Percentiles rank a stretch among this genome's conserved stretches.
These are phyloP conservation scores for Aspergillus nomiae DNA, from an alignment of 2,329 filamentous ascomycete species.

Conservation along the genomic window DNA sequence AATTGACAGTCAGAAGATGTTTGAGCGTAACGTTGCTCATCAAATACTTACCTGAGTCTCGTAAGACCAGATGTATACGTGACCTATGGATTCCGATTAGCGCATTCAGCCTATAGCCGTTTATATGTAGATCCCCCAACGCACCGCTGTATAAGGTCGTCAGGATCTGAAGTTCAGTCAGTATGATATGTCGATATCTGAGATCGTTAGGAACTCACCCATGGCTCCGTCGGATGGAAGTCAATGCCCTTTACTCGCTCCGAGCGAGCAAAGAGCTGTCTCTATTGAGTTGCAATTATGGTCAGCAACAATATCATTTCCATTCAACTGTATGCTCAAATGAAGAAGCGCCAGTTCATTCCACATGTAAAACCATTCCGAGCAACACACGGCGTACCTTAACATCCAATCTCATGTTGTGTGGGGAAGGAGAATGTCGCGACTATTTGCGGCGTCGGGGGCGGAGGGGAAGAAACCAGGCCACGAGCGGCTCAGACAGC, in stretches of 20 bases:
- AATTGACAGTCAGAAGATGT: constrained; percentile 21
- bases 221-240: constrained; percentile 96
- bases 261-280: constrained; percentile 82
- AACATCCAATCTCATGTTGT: constrained; percentile 61
- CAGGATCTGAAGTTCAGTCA: constrained; percentile 60
- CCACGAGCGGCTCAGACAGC: constrained; percentile 39
- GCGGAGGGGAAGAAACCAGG: constrained; percentile 31
- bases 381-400: constrained; percentile 49
- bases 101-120: constrained; percentile 15
- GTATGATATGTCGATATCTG: constrained; percentile 12
- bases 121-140: constrained; percentile 25
- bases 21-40: constrained; percentile 11
- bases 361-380: background rate
- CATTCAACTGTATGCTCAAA: constrained; percentile 1
- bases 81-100: constrained; percentile 63
- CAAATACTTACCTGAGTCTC: constrained; percentile 69
- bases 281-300: constrained; percentile 52
- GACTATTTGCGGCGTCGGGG: constrained; percentile 39
- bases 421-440: constrained; percentile 31
- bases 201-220: constrained; percentile 58
- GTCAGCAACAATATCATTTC: constrained; percentile 39
- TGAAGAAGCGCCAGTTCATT: constrained; percentile 1
- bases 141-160: constrained; percentile 95
- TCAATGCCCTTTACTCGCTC: constrained; percentile 97
- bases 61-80: constrained; percentile 99